Conservation (phyloP, 805 yeast genomes). For the Candida ficus region DNA sequence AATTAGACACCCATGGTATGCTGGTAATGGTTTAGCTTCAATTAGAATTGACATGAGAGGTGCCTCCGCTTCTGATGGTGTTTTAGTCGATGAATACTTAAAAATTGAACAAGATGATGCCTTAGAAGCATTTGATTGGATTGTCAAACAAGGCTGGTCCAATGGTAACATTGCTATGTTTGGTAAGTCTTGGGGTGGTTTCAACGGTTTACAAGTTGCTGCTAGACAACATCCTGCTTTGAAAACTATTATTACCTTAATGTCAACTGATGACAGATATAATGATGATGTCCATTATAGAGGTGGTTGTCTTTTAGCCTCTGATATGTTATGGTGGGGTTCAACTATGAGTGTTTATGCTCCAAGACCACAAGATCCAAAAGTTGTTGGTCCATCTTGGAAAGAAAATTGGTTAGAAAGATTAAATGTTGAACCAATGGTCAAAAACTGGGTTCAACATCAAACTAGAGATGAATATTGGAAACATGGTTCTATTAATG, state of each 20-base stretch:
- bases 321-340: slow-evolving; percentile 48
- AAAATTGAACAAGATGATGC: slow-evolving; percentile 41
- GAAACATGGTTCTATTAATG: slow-evolving; percentile 44
- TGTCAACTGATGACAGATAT: slow-evolving; percentile 44
- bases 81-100: slow-evolving; percentile 37
- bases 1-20: slow-evolving; percentile 41
- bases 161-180: slow-evolving; percentile 43
- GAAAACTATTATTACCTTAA: slow-evolving; percentile 37
- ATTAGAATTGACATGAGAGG: slow-evolving; percentile 45
- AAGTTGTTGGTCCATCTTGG: slow-evolving; percentile 35
- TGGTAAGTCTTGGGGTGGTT: slow-evolving; percentile 48
- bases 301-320: slow-evolving; percentile 40
- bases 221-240: slow-evolving; percentile 43
- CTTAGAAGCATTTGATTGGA: slow-evolving; percentile 39
- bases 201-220: slow-evolving; percentile 41
- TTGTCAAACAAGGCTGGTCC: slow-evolving; percentile 36
- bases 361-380: slow-evolving; percentile 43
- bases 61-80: slow-evolving; percentile 37
- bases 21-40: slow-evolving; percentile 42
- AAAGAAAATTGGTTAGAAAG: slow-evolving; percentile 36
- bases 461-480: slow-evolving; percentile 41
- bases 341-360: slow-evolving; percentile 40
- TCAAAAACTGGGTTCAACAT: slow-evolving; percentile 37
- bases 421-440: slow-evolving; percentile 35
- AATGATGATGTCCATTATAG: slow-evolving; percentile 45